Evolutionary conservation across 495 filamentous ascomycete species (phyloP).

Genomic region (Penicillium parvum): DNA sequence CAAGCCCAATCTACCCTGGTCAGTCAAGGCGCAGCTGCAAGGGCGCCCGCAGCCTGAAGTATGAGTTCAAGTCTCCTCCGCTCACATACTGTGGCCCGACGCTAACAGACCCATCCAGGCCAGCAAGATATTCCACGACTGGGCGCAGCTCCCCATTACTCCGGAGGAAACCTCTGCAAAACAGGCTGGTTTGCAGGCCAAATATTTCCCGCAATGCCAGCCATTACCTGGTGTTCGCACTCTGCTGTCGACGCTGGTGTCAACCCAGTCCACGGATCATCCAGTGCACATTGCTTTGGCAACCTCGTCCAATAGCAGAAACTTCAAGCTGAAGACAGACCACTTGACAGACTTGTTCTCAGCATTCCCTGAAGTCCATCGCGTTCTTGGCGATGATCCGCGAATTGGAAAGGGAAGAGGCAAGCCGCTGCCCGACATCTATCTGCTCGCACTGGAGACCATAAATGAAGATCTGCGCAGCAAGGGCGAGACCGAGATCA

Average conservation of each 20-base stretch:
- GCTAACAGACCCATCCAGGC: constrained; percentile 18
- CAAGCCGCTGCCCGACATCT: constrained; percentile 95
- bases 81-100: not conserved
- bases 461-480: constrained; percentile 67
- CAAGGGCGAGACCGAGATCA: constrained; percentile 62
- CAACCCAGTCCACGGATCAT: constrained; percentile 35
- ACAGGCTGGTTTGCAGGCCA: constrained; percentile 54
- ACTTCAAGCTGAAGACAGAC: constrained; percentile 74
- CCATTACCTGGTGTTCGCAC: constrained; percentile 74
- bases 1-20: constrained; percentile 76
- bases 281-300: constrained; percentile 81
- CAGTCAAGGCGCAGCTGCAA: constrained; percentile 89
- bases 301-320: constrained; percentile 65
- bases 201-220: constrained; percentile 67
- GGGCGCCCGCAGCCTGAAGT: constrained; percentile 78
- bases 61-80: constrained; percentile 7
- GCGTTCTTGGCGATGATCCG: constrained; percentile 81
- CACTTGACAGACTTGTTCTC: constrained; percentile 71
- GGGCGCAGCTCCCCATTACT: constrained; percentile 82
- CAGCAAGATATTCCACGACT: constrained; percentile 62
- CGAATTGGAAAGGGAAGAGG: constrained; percentile 76
- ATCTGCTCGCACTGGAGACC: constrained; percentile 75
- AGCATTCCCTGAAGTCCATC: constrained; percentile 61
- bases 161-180: constrained; percentile 58
- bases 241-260: constrained; percentile 54